phyloP scores from a whole-genome alignment of 2,329 filamentous ascomycete genomes.

The Phialocephala subalpina region DNA sequence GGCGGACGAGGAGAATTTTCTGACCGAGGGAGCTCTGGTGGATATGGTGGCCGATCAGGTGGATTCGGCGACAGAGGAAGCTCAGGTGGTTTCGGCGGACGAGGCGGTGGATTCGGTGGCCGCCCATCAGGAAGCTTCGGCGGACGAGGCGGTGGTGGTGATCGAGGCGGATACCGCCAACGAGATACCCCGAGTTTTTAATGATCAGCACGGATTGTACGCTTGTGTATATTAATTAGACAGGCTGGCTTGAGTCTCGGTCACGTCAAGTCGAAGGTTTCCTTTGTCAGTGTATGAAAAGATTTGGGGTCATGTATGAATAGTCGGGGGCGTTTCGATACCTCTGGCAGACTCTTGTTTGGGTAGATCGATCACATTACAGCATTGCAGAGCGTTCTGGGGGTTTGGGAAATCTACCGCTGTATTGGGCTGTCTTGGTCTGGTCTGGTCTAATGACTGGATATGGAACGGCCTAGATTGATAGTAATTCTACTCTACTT shows the following conservation, averaged over 20 bases:
- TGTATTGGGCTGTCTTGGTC: not conserved
- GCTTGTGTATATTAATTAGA: conserved; percentile 30
- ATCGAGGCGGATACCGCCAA: not conserved
- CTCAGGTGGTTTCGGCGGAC: conserved; percentile 17
- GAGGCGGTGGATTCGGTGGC: conserved; percentile 18
- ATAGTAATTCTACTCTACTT: conserved; percentile 32
- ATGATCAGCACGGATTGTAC: not conserved
- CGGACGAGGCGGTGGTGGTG: conserved; percentile 11
- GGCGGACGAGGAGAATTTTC: conserved; percentile 14
- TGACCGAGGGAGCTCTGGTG: conserved; percentile 12
- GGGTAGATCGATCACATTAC: conserved; percentile 19
- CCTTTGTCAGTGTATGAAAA: conserved; percentile 22
- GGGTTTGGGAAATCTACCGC: conserved; percentile 7
- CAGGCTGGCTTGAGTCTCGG: conserved; percentile 2
- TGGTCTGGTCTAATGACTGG: not conserved
- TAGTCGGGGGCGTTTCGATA: conserved; percentile 28
- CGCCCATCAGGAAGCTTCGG: conserved; percentile 17
- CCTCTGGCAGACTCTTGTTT: conserved; percentile 19
- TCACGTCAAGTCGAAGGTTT: conserved; percentile 12
- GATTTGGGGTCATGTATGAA: conserved; percentile 22
- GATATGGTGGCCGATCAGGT: conserved; percentile 26
- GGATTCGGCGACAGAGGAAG: conserved; percentile 18
- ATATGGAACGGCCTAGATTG: conserved; percentile 12
- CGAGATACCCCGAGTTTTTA: conserved; percentile 15
- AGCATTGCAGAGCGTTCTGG: conserved; percentile 35